These are phyloP conservation scores for Cymodocea nodosa DNA, from an alignment of 116 monocot genomes.

Conservation along the genomic window DNA sequence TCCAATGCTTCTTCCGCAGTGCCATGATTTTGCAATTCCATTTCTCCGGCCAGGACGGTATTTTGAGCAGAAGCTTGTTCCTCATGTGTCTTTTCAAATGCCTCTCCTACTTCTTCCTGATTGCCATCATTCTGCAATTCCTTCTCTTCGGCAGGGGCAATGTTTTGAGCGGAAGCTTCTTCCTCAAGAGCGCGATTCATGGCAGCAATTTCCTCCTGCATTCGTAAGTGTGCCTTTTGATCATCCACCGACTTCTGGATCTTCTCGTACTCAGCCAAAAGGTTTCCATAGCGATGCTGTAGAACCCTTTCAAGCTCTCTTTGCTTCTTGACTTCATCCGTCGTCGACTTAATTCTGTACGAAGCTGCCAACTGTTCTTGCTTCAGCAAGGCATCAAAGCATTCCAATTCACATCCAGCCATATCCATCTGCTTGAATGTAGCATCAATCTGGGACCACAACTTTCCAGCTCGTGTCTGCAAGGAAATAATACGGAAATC, in stretches of 20 bases:
- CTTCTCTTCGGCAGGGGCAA: background rate
- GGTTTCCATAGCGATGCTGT: conserved; percentile 63
- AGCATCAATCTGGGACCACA: conserved; percentile 76
- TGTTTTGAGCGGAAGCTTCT: background rate
- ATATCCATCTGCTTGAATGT: conserved; percentile 89
- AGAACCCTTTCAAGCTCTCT: conserved; percentile 52
- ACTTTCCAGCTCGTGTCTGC: conserved; percentile 70
- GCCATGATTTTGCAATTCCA: background rate
- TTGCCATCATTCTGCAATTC: background rate
- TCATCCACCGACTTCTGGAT: conserved; percentile 40
- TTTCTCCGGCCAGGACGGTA: background rate
- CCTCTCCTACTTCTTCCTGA: conserved; percentile 4
- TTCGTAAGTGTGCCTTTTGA: conserved; percentile 27
- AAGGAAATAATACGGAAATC: background rate
- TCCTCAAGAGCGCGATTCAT: conserved; percentile 4
- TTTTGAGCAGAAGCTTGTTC: background rate
- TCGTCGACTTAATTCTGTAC: conserved; percentile 41
- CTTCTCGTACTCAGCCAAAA: conserved; percentile 40
- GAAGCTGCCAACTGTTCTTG: conserved; percentile 69
- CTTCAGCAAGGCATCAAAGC: conserved; percentile 66
- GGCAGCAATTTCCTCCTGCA: conserved; percentile 40
- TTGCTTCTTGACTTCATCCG: conserved; percentile 73
- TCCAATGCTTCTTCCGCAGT: background rate
- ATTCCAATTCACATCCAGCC: conserved; percentile 82
- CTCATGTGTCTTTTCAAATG: background rate